Conservation (phyloP, 2,329 filamentous ascomycete species). For the Talaromyces piceae region DNA sequence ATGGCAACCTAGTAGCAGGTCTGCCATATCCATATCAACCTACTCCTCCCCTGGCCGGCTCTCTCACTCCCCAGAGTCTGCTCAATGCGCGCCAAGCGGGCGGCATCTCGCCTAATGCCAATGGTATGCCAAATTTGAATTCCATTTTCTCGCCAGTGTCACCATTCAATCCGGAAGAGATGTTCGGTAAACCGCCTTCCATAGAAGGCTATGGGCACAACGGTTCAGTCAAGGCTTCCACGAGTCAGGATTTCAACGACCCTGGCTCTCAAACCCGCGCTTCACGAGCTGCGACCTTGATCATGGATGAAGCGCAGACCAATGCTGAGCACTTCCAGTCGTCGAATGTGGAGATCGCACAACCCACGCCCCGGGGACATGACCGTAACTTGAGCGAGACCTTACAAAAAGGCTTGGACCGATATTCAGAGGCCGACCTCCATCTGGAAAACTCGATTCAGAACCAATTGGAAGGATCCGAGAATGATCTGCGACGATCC, state of each 20-base stretch:
- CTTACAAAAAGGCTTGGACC: conserved; percentile 73
- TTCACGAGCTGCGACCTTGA: conserved; percentile 24
- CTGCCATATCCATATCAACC: conserved; percentile 62
- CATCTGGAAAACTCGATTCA: conserved; percentile 74
- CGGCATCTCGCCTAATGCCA: conserved; percentile 53
- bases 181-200: conserved; percentile 26
- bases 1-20: conserved; percentile 54
- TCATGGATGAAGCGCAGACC: conserved; percentile 15
- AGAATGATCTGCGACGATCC: conserved; percentile 24
- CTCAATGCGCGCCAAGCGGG: conserved; percentile 32
- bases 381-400: conserved; percentile 68
- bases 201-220: conserved; percentile 17
- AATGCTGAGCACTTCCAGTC: conserved; percentile 34
- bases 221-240: conserved; percentile 20
- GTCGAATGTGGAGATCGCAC: conserved; percentile 46
- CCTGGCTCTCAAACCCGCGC: conserved; percentile 17
- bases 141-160: conserved; percentile 57
- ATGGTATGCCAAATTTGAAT: conserved; percentile 35
- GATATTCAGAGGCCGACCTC: conserved; percentile 62
- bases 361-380: conserved; percentile 55
- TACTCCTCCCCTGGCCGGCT: conserved; percentile 44
- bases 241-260: conserved; percentile 22
- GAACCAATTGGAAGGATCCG: conserved; percentile 67
- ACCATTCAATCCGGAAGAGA: conserved; percentile 51
- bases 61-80: conserved; percentile 38